Conservation (phyloP, 2,329 filamentous ascomycete species). For the Canariomyces notabilis region DNA sequence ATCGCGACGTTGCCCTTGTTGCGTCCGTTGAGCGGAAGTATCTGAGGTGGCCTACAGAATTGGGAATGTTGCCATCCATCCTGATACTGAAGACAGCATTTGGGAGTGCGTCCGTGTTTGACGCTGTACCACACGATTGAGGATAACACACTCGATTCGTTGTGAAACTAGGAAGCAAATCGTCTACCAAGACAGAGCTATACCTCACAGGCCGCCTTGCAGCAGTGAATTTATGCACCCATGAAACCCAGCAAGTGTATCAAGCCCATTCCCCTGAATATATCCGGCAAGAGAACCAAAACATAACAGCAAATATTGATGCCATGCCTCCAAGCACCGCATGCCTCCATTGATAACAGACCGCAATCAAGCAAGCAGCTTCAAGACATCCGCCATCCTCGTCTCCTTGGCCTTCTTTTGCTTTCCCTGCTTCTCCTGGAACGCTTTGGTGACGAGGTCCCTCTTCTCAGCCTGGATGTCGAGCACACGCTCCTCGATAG, state of each 20-base stretch:
- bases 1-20: too few relatives aligned
- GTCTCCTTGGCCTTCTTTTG: slow-evolving; percentile 53
- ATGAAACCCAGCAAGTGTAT: too few relatives aligned
- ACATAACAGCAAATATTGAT: too few relatives aligned
- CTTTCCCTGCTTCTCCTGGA: slow-evolving; percentile 61
- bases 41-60: too few relatives aligned
- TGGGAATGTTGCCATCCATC: too few relatives aligned
- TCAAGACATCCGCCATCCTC: slow-evolving; percentile 50
- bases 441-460: slow-evolving; percentile 70
- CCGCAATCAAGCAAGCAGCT: slow-evolving; percentile 35
- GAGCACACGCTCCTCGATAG: slow-evolving; percentile 76
- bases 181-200: not conserved
- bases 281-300: too few relatives aligned
- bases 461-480: slow-evolving; percentile 75
- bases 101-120: not conserved
- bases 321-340: not conserved
- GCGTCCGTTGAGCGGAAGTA: too few relatives aligned
- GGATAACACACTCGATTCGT: not conserved
- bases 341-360: not conserved
- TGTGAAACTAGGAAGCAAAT: not conserved
- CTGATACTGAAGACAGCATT: not conserved
- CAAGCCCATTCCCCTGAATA: too few relatives aligned
- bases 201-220: not conserved
- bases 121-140: not conserved
- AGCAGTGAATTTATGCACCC: not conserved